A percentile compares a stretch with the other conserved stretches of the same genome.
Conservation (phyloP, 345 rosid genomes). For the Sonneratia caseolaris region DNA sequence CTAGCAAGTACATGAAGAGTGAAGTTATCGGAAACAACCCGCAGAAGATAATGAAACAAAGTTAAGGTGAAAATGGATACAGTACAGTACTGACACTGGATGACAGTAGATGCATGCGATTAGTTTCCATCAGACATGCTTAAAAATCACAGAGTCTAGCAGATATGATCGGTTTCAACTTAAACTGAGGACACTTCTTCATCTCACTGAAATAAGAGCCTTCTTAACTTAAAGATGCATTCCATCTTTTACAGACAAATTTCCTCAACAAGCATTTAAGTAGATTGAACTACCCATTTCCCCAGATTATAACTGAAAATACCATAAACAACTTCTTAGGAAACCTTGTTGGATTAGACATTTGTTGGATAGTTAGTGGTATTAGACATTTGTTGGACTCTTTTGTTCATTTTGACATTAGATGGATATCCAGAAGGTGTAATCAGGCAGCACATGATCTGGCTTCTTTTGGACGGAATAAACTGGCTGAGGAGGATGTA, state of each 20-base stretch:
- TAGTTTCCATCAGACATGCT: not conserved
- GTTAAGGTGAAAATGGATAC: not conserved
- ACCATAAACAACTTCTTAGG: not conserved
- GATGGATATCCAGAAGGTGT: no score
- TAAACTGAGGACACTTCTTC: not conserved
- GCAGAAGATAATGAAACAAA: not conserved
- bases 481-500: no score
- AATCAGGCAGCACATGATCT: no score
- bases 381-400: no score
- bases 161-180: not conserved
- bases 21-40: not conserved
- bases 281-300: no score
- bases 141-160: not conserved
- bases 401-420: no score
- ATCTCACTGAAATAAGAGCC: not conserved
- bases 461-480: no score
- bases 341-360: not conserved
- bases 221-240: not conserved
- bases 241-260: no score
- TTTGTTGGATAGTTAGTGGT: no score
- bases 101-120: not conserved
- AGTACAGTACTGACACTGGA: not conserved
- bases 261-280: not conserved
- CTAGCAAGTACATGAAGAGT: not conserved
- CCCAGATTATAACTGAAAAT: no score